Evolutionary conservation across 1,139 yeast species (phyloP).

Genomic region (Yarrowia galli): DNA sequence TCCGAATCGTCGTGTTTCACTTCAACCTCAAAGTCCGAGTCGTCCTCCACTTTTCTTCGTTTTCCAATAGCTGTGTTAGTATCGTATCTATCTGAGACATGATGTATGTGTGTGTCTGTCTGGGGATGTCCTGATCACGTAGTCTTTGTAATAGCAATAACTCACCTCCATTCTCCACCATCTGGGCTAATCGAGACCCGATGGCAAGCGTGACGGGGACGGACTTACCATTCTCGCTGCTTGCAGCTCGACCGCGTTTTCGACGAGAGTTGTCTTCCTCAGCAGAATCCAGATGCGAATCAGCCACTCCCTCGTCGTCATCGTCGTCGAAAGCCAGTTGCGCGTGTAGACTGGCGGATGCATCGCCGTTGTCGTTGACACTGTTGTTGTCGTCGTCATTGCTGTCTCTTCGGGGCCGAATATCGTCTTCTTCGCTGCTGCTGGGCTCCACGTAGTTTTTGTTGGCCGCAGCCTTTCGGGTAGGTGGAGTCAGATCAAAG

Average conservation of each 20-base stretch:
- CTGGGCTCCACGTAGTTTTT: slow-evolving; percentile 57
- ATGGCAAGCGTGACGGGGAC: slow-evolving; percentile 37
- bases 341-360: slow-evolving; percentile 6
- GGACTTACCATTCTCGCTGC: slow-evolving; percentile 39
- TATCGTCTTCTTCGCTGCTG: slow-evolving; percentile 36
- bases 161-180: slow-evolving; percentile 34
- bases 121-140: background rate
- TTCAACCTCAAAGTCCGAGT: slow-evolving; percentile 25
- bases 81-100: background rate
- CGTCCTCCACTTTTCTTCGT: slow-evolving; percentile 26
- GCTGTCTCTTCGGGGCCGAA: background rate
- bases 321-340: slow-evolving; percentile 31
- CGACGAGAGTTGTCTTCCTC: slow-evolving; percentile 23
- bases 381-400: slow-evolving; percentile 3
- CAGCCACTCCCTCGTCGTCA: slow-evolving; percentile 12
- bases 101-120: background rate
- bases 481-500: slow-evolving; percentile 58
- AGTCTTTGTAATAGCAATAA: background rate
- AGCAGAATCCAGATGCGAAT: background rate
- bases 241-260: slow-evolving; percentile 40
- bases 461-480: slow-evolving; percentile 65
- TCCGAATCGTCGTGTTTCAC: slow-evolving; percentile 3
- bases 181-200: slow-evolving; percentile 26
- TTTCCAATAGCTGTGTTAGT: slow-evolving; percentile 31
- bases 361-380: slow-evolving; percentile 1